Evolutionary conservation across 108 stramenopile species (phyloP), one percentile per base, ranked within the genome.

Genomic region (Cyclotella atomus): DNA sequence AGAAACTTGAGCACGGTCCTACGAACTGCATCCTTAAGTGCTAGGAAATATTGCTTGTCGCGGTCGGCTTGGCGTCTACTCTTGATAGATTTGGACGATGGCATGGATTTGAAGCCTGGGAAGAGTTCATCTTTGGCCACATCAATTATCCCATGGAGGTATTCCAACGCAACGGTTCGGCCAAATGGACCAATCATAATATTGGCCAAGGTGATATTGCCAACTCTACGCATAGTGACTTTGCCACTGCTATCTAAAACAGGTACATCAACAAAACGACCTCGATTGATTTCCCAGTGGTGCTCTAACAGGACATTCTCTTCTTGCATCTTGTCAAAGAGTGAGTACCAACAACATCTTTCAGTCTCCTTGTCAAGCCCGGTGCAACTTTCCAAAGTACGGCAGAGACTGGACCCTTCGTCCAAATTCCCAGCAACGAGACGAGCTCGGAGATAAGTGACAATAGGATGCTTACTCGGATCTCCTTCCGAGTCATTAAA

Each of bases 21-120:
- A 33, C 73, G 80, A 7, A 81, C 73, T 0, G 68, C 68, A 53
- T 81, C 80, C 50, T 81, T 81, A 63, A 81, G 30, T 27, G 72
- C 67, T 1, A 62, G 63, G 34, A 81, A 41, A 12, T 65, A 8
- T 30, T 70, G 62, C 24, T 69, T 44, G 23, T 66, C 54, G 8
- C 50, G 49, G 12, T 59, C 29, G 8, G 61, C 21, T 12, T 43
- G 50, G 3, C 23, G 32, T 47, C 29, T 25, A 25, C 34, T 49
- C 6, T 33, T 28, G 53, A 75, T 12, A 41, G 30, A 38, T 0
- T n/a, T 30, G 2, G 29, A 2, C 19, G 47, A 33, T n/a, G n/a
- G n/a, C n/a, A n/a, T n/a, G n/a, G n/a, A 36, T 45, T 47, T 3
- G 61, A 38, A 16, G 65, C n/a, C n/a, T n/a, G n/a, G n/a, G n/a